Conservation (phyloP, 176 grass and related monocot genomes). For the Cenchrus fungigraminus region DNA sequence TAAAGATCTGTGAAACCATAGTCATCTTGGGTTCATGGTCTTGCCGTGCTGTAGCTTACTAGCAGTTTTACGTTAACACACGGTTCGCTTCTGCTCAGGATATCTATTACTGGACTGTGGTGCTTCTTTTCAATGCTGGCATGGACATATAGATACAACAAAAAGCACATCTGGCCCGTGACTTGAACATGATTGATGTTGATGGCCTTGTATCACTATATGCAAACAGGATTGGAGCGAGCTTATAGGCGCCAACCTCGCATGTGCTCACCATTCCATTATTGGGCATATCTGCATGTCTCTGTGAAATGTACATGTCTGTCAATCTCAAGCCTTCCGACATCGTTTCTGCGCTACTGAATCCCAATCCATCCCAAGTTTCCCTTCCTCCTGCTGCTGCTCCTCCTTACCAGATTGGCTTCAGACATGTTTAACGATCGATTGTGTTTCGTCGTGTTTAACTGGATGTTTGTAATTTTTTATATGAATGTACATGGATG, state of each 20-base stretch:
- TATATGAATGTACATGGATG: not conserved
- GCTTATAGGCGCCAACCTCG: not conserved
- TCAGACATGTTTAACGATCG: not conserved
- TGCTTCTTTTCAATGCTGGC: not conserved
- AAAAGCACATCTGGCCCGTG: not conserved
- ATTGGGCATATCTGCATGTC: not conserved
- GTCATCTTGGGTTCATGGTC: slow-evolving; percentile 5
- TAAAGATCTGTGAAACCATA: not conserved
- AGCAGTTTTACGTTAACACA: not conserved
- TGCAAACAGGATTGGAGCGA: not conserved
- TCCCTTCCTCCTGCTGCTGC: not conserved
- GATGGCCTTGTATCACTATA: no score
- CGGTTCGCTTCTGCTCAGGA: not conserved
- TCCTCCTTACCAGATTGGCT: not conserved
- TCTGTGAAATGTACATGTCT: not conserved
- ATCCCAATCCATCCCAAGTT: not conserved
- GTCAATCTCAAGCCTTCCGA: not conserved
- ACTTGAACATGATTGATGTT: slow-evolving; percentile 10
- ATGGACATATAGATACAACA: not conserved
- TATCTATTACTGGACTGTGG: not conserved
- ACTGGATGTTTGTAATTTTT: not conserved
- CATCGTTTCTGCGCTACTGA: not conserved
- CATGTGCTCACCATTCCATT: not conserved
- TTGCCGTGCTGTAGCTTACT: not conserved
- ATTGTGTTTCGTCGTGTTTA: not conserved